Conservation (phyloP, 257 asterid genomes). For the Knoxia roxburghii region DNA sequence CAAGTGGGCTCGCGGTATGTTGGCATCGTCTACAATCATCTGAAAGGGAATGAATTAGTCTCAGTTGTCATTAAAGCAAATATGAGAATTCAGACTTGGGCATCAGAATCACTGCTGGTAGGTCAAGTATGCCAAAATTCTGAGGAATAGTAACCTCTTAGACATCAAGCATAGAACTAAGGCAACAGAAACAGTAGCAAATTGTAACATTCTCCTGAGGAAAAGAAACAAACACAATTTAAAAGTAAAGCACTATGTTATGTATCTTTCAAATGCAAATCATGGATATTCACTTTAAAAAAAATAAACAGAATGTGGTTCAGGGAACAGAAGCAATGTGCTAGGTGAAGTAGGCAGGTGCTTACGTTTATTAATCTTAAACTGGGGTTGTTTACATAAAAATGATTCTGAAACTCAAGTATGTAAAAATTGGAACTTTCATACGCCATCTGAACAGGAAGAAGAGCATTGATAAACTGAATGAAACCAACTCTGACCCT, state of each 20-base stretch:
- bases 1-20: slow-evolving; percentile 92
- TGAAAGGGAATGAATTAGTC: slow-evolving; percentile 15
- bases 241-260: neutral
- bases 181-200: too few relatives aligned
- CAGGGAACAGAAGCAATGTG: neutral
- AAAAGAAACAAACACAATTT: too few relatives aligned
- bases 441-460: neutral
- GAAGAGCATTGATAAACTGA: neutral
- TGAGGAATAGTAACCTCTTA: neutral
- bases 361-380: neutral
- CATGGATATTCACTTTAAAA: neutral
- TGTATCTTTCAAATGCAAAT: neutral
- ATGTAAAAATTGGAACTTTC: neutral
- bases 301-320: neutral
- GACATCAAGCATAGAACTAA: neutral
- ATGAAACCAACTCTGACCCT: neutral
- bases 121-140: neutral
- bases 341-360: neutral
- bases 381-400: neutral
- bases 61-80: neutral
- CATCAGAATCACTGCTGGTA: neutral
- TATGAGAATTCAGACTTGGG: slow-evolving; percentile 2
- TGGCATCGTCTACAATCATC: slow-evolving; percentile 65
- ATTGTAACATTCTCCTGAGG: too few relatives aligned
- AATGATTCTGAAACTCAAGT: neutral